Evolutionary conservation across 345 rosid genomes (phyloP).

Genomic region (Ricinus communis): DNA sequence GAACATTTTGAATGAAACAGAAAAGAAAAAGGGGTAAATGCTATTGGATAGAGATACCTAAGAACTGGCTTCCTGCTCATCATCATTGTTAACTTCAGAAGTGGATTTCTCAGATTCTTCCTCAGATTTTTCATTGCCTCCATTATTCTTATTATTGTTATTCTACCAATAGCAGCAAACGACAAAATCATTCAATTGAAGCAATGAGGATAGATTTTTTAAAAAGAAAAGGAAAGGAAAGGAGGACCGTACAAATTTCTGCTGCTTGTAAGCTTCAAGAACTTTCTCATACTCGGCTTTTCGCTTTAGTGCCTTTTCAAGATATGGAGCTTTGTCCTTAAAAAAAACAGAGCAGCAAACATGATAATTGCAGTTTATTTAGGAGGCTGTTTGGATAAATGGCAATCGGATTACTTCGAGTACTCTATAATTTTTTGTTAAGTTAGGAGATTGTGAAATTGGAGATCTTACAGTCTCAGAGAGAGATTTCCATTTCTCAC

Average conservation of each 20-base stretch:
- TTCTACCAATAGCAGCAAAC: conserved; percentile 6
- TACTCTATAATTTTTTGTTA: too few species aligned
- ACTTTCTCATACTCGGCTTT: conserved; percentile 42
- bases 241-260: conserved; percentile 17
- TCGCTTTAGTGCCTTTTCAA: conserved; percentile 29
- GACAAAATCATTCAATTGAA: too few species aligned
- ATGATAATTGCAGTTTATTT: neutral
- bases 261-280: conserved; percentile 25
- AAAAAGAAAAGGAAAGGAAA: neutral
- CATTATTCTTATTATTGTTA: neutral
- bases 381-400: neutral
- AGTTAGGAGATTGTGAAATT: too few species aligned
- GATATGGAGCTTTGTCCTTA: conserved; percentile 40
- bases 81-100: conserved; percentile 31
- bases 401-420: too few species aligned
- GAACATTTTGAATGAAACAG: neutral
- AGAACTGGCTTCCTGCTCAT: conserved; percentile 36
- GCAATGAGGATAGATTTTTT: neutral
- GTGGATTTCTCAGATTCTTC: conserved; percentile 25
- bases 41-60: conserved; percentile 17
- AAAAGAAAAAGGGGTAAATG: neutral
- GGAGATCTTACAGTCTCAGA: conserved; percentile 32
- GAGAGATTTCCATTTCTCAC: conserved; percentile 47
- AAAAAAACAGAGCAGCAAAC: neutral
- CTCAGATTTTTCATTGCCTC: conserved; percentile 8